Base-by-base conservation (phyloP, 371 early-diverging fungal genomes). In the Furculomyces boomerangus region DNA sequence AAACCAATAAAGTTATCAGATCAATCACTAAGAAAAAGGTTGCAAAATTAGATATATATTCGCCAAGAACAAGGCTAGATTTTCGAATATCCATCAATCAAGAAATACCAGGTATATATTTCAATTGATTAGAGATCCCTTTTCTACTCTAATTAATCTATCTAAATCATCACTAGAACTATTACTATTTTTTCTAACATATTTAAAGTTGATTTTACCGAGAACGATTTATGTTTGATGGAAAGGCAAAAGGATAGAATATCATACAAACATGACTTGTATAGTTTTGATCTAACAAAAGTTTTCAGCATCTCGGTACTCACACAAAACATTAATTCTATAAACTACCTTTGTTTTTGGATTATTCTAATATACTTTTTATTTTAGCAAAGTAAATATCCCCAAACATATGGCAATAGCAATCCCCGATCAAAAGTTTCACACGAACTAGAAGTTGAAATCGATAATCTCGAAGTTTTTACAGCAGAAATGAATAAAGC, bases 201-300 rank as follows among this genome's bases (percentile, higher is more conserved):
- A 1, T 30, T 25, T 5, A 20, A 16, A 26, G 45, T 20, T 45
- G 45, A 51, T 35, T 37, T 37, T 62, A 10, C 40, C 61, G 56
- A 53, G 54, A 25, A 59, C 57, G 56, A 56, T 63, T 2, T 59
- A 59, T 31, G 41, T 32, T 57, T 62, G 3, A 70, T 60, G 58
- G 80, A 80, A 58, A 76, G 86, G 3, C 71, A 77, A 54, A 86
- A 86, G 60, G 83, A 86, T 57, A 68, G 86, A 28, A 57, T 86
- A 47, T 79, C 81, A 1, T 86, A 86, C 50, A 67, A 71, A 32
- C 83, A 83, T 61, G 78, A 79, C 28, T 70, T 79, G n/a, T 75
- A 81, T 55, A 76, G 75, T 41, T 76, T 86, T 56, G 86, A 86
- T 58, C 62, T 86, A 28, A 86, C 86, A 0, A 81, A 83, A 61